Percentiles rank a stretch among this genome's conserved stretches.
Evolutionary conservation across 2,329 filamentous ascomycete genomes (phyloP).

Genomic region (Alternaria triticimaculans): DNA sequence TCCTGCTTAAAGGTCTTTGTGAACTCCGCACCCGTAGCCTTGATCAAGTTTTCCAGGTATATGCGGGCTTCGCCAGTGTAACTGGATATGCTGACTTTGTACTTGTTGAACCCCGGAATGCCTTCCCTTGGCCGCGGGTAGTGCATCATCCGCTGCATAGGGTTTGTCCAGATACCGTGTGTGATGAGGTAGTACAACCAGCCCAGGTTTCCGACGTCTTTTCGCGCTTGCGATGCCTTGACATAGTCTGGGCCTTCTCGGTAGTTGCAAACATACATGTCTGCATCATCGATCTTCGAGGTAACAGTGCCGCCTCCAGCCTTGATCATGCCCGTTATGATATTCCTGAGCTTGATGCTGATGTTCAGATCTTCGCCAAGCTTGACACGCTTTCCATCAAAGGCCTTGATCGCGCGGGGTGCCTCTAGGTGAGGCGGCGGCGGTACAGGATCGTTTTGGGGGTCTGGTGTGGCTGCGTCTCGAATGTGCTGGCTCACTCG

Average conservation of each 20-base stretch:
- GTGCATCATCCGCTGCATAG: slow-evolving; percentile 81
- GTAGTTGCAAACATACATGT: slow-evolving; percentile 87
- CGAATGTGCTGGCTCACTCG: slow-evolving; percentile 54
- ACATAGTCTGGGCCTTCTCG: slow-evolving; percentile 82
- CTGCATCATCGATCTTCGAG: slow-evolving; percentile 69
- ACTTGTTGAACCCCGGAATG: slow-evolving; percentile 77
- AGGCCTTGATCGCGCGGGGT: slow-evolving; percentile 62
- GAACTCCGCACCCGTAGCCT: slow-evolving; percentile 82
- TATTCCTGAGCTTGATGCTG: slow-evolving; percentile 67
- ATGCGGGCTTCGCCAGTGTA: slow-evolving; percentile 93
- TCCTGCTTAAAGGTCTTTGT: slow-evolving; percentile 95
- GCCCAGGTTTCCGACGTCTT: slow-evolving; percentile 87
- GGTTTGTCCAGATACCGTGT: slow-evolving; percentile 86
- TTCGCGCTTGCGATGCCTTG: slow-evolving; percentile 74
- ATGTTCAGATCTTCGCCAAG: slow-evolving; percentile 78
- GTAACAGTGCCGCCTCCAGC: slow-evolving; percentile 75
- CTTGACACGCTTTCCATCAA: slow-evolving; percentile 78
- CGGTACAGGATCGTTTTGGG: slow-evolving; percentile 29
- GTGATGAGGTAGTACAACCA: slow-evolving; percentile 96
- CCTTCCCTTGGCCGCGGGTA: slow-evolving; percentile 82
- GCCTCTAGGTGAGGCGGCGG: slow-evolving; percentile 29
- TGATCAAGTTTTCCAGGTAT: slow-evolving; percentile 91
- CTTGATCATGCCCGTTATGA: slow-evolving; percentile 73
- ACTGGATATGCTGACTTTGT: slow-evolving; percentile 90
- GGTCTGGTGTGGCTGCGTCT: slow-evolving; percentile 44